phyloP scores from a whole-genome alignment of 2,329 filamentous ascomycete species.

The Xylariales sp. region DNA sequence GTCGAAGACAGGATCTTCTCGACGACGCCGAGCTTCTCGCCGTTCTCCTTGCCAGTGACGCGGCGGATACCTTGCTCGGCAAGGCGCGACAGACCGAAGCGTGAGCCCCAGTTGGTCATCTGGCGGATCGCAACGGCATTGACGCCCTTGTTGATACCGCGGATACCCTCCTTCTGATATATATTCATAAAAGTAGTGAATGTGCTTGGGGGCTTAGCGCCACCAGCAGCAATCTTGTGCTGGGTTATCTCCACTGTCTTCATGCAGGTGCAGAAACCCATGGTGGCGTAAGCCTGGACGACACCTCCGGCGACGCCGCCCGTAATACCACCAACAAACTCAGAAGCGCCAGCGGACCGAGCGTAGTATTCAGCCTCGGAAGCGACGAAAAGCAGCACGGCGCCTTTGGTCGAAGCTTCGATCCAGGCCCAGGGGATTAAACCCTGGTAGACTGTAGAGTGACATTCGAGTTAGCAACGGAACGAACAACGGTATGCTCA shows the following conservation, averaged over 20 bases:
- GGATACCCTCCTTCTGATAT: conserved; percentile 92
- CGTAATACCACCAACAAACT: conserved; percentile 88
- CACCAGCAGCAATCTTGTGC: conserved; percentile 88
- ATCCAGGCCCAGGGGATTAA: conserved; percentile 99
- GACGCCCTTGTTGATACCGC: conserved; percentile 97
- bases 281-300: conserved; percentile 97
- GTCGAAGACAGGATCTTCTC: conserved; percentile 93
- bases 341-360: conserved; percentile 81
- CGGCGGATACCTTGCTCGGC: conserved; percentile 89
- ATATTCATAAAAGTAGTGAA: conserved; percentile 97
- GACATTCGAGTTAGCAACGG: conserved; percentile 21
- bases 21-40: conserved; percentile 78
- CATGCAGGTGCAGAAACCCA: conserved; percentile 99
- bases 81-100: conserved; percentile 92
- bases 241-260: conserved; percentile 99
- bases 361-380: conserved; percentile 98
- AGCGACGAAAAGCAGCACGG: conserved; percentile 98
- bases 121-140: conserved; percentile 98
- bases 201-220: conserved; percentile 87
- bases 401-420: conserved; percentile 99
- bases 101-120: conserved; percentile 99
- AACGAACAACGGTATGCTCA: background rate
- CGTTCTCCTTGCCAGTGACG: conserved; percentile 80
- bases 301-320: conserved; percentile 95
- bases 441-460: conserved; percentile 89